Evolutionary conservation across 1,284 basidiomycete species (phyloP).

Genomic region (Trichosporon inkin): DNA sequence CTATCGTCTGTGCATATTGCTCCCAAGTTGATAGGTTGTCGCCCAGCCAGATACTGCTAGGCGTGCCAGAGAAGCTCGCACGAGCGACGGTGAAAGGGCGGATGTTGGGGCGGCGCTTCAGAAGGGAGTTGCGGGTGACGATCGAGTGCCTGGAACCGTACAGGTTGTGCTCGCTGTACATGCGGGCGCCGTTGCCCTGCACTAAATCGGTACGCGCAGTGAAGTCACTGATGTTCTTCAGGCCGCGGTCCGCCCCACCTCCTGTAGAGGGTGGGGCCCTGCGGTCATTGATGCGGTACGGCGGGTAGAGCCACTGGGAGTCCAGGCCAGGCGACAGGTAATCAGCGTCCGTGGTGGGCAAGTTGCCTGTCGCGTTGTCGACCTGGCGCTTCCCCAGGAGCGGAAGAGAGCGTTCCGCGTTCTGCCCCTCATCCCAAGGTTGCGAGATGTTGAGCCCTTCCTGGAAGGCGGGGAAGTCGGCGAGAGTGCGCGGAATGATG

Average conservation of each 20-base stretch:
- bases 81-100: conserved; percentile 66
- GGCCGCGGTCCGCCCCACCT: conserved; percentile 17
- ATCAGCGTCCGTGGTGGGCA: conserved; percentile 17
- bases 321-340: conserved; percentile 25
- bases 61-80: conserved; percentile 63
- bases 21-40: conserved; percentile 62
- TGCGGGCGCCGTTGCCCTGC: conserved; percentile 61
- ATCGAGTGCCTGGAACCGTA: conserved; percentile 69
- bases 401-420: background rate
- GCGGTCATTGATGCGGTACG: conserved; percentile 28
- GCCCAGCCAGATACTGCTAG: conserved; percentile 60
- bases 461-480: conserved; percentile 18
- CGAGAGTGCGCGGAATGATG: conserved; percentile 16
- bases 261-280: conserved; percentile 25
- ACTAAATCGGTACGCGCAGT: conserved; percentile 53
- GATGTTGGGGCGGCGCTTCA: conserved; percentile 59
- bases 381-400: background rate
- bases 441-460: conserved; percentile 25
- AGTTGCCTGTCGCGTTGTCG: background rate
- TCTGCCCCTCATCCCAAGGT: conserved; percentile 3
- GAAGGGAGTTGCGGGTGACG: conserved; percentile 61
- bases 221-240: conserved; percentile 34
- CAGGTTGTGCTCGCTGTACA: conserved; percentile 63
- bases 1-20: conserved; percentile 23
- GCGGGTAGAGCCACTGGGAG: conserved; percentile 32